phyloP scores from a whole-genome alignment of 345 rosid species.

The Lepidium didymum region DNA sequence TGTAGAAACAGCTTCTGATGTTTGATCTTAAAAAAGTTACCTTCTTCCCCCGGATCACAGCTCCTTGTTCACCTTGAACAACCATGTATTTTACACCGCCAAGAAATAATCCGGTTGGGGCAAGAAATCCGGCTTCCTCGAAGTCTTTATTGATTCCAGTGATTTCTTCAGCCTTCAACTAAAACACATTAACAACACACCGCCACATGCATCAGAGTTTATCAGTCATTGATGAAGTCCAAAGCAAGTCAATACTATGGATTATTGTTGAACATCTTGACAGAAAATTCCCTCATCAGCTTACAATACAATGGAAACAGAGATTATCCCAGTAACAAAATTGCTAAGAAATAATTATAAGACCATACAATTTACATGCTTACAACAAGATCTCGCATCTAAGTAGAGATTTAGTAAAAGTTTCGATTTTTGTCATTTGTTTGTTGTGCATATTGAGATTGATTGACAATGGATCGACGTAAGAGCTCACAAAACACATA shows the following conservation, averaged over 20 bases:
- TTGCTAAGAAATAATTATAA: not conserved
- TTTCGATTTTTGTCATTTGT: too few species aligned
- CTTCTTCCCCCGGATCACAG: constrained; percentile 90
- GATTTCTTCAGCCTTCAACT: constrained; percentile 65
- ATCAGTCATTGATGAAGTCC: not conserved
- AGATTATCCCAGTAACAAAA: not conserved
- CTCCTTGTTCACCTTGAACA: constrained; percentile 76
- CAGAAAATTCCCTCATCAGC: too few species aligned
- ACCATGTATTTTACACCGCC: constrained; percentile 82
- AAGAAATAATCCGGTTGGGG: constrained; percentile 70
- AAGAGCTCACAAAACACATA: not conserved
- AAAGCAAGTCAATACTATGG: not conserved
- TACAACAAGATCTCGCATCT: not conserved
- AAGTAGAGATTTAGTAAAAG: too few species aligned
- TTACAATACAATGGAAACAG: not conserved
- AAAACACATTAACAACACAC: constrained; percentile 5
- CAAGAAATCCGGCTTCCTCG: constrained; percentile 60
- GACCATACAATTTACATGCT: not conserved
- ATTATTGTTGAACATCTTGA: not conserved
- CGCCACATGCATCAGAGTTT: not conserved
- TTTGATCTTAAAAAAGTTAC: constrained; percentile 23
- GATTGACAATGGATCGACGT: not conserved
- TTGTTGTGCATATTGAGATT: not conserved
- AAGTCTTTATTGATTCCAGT: constrained; percentile 49
- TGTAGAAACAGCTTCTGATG: not conserved